These are phyloP conservation scores for Botrytis hyacinthi DNA, from an alignment of 2,329 filamentous ascomycete genomes.

Conservation along the genomic window DNA sequence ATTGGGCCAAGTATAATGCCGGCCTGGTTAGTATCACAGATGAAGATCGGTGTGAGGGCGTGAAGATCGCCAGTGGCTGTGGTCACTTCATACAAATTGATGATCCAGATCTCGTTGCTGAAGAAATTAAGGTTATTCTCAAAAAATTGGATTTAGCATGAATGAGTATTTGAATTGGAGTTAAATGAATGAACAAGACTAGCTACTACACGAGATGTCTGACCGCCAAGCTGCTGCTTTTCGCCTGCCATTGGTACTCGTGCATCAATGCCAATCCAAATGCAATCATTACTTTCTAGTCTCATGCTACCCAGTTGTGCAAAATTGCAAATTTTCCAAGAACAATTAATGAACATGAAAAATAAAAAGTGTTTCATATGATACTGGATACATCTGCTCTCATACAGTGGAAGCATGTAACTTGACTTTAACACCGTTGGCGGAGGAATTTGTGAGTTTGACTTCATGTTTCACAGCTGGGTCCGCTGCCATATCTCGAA, in stretches of 20 bases:
- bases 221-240: background rate
- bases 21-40: slow-evolving; percentile 37
- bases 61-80: slow-evolving; percentile 37
- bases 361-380: background rate
- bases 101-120: slow-evolving; percentile 36
- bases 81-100: slow-evolving; percentile 41
- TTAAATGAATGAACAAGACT: background rate
- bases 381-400: background rate
- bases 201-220: background rate
- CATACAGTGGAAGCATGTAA: slow-evolving; percentile 30
- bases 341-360: background rate
- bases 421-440: slow-evolving; percentile 54
- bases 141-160: slow-evolving; percentile 35
- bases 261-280: background rate
- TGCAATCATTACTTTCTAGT: background rate
- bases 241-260: background rate
- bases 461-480: slow-evolving; percentile 48
- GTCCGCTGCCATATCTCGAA: slow-evolving; percentile 48
- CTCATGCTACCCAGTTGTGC: background rate
- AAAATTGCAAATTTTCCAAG: background rate
- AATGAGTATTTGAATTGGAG: background rate
- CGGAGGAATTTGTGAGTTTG: slow-evolving; percentile 47
- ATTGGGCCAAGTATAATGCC: slow-evolving; percentile 40
- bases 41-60: slow-evolving; percentile 30
- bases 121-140: slow-evolving; percentile 40